A percentile compares a stretch with the other conserved stretches of the same genome.
phyloP scores from a whole-genome alignment of 1,139 yeast species.

The Candida freyschussii region DNA sequence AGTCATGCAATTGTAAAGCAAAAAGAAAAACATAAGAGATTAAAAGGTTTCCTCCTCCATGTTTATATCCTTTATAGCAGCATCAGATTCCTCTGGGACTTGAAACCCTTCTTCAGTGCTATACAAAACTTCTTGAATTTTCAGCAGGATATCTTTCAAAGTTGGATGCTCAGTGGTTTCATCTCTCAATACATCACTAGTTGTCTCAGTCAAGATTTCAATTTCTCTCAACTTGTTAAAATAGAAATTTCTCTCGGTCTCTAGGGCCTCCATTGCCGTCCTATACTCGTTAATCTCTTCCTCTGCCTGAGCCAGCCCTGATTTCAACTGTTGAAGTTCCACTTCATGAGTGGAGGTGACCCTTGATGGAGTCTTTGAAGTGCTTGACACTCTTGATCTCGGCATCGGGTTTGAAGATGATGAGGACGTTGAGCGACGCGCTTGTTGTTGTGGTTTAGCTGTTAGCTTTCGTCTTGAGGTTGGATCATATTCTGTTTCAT shows the following conservation, averaged over 20 bases:
- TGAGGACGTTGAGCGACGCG: slow-evolving; percentile 9
- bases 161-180: slow-evolving; percentile 30
- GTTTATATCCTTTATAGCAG: slow-evolving; percentile 14
- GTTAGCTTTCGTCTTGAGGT: slow-evolving; percentile 43
- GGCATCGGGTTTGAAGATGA: slow-evolving; percentile 8
- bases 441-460: slow-evolving; percentile 15
- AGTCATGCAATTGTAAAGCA: background rate
- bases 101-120: slow-evolving; percentile 77
- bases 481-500: slow-evolving; percentile 69
- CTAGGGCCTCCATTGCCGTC: slow-evolving; percentile 52
- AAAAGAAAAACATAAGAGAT: background rate
- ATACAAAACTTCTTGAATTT: slow-evolving; percentile 71
- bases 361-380: slow-evolving; percentile 23
- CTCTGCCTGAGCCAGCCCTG: slow-evolving; percentile 38
- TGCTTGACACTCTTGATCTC: slow-evolving; percentile 8
- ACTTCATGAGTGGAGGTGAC: slow-evolving; percentile 26
- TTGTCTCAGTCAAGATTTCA: slow-evolving; percentile 71
- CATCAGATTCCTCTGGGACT: slow-evolving; percentile 34
- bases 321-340: slow-evolving; percentile 31
- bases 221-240: slow-evolving; percentile 85
- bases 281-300: slow-evolving; percentile 51
- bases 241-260: slow-evolving; percentile 81
- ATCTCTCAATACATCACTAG: slow-evolving; percentile 45
- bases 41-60: slow-evolving; percentile 27
- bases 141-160: slow-evolving; percentile 44